Evolutionary conservation across 2,329 filamentous ascomycete species (phyloP).

Genomic region (Lecanosticta acicola): DNA sequence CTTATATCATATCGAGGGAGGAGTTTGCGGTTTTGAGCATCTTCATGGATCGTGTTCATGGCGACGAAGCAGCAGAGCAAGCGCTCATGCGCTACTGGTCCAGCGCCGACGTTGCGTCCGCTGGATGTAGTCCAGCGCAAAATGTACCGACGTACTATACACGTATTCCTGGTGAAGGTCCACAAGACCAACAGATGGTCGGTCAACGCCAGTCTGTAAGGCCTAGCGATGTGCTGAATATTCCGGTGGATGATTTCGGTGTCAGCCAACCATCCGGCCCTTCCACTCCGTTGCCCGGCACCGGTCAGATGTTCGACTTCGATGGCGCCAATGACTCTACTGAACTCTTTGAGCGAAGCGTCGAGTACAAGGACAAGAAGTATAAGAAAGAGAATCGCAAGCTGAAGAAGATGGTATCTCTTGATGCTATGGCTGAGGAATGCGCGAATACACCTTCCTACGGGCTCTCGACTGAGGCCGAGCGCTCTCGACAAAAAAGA

Average conservation of each 20-base stretch:
- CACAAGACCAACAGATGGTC: neutral
- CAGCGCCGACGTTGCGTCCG: no score
- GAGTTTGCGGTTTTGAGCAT: neutral
- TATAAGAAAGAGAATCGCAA: slow-evolving; percentile 16
- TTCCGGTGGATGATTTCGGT: slow-evolving; percentile 12
- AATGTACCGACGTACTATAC: no score
- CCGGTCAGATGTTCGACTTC: slow-evolving; percentile 15
- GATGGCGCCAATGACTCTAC: slow-evolving; percentile 11
- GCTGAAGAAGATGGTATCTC: slow-evolving; percentile 23
- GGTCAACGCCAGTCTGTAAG: no score
- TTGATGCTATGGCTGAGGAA: slow-evolving; percentile 25
- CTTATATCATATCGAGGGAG: neutral
- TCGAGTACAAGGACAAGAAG: slow-evolving; percentile 16
- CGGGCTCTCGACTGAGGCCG: neutral
- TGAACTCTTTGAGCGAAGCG: slow-evolving; percentile 25
- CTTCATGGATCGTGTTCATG: neutral
- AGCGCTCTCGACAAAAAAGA: neutral
- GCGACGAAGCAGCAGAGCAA: neutral
- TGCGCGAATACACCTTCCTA: slow-evolving; percentile 1
- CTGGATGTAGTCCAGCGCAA: no score
- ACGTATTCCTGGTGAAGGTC: neutral
- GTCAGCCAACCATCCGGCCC: slow-evolving; percentile 7
- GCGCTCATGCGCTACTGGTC: neutral
- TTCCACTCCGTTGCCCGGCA: slow-evolving; percentile 22
- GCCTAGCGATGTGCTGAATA: slow-evolving; percentile 8